Conservation (phyloP, 352 stramenopile species). For the Pythium aquatile region DNA sequence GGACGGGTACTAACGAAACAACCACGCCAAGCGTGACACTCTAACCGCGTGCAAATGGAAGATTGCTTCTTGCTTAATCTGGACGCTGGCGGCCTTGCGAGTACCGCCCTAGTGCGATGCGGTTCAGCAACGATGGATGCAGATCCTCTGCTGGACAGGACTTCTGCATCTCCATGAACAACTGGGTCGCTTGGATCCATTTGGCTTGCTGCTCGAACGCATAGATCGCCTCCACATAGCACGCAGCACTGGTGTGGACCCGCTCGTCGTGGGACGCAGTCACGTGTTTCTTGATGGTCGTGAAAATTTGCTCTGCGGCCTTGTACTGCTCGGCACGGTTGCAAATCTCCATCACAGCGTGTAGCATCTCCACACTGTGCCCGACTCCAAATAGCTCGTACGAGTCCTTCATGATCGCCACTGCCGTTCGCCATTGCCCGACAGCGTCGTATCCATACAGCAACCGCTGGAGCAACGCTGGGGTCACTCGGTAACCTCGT, state of each 20-base stretch:
- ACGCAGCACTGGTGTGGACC: conserved; percentile 47
- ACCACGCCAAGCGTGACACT: background rate
- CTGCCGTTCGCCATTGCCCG: conserved; percentile 45
- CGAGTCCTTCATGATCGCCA: conserved; percentile 50
- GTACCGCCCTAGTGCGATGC: conserved; percentile 68
- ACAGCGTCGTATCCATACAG: conserved; percentile 47
- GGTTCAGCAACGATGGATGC: conserved; percentile 41
- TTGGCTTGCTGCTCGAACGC: conserved; percentile 61
- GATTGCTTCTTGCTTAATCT: background rate
- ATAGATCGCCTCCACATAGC: conserved; percentile 77
- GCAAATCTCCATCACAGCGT: conserved; percentile 63
- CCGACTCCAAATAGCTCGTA: conserved; percentile 36
- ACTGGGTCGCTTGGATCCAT: conserved; percentile 62
- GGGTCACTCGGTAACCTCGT: conserved; percentile 13
- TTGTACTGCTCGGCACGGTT: conserved; percentile 53
- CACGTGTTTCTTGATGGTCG: conserved; percentile 52
- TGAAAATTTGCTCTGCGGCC: conserved; percentile 60
- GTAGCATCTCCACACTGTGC: conserved; percentile 50
- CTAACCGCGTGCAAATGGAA: background rate
- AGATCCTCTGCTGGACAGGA: conserved; percentile 54
- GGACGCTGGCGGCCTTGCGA: conserved; percentile 33
- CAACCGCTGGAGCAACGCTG: conserved; percentile 39
- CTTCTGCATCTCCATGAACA: conserved; percentile 78
- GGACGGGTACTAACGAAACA: conserved; percentile 32
- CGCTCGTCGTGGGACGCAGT: conserved; percentile 5